Conservation (phyloP, 208 protist species). For the Leishmania gerbilli region DNA sequence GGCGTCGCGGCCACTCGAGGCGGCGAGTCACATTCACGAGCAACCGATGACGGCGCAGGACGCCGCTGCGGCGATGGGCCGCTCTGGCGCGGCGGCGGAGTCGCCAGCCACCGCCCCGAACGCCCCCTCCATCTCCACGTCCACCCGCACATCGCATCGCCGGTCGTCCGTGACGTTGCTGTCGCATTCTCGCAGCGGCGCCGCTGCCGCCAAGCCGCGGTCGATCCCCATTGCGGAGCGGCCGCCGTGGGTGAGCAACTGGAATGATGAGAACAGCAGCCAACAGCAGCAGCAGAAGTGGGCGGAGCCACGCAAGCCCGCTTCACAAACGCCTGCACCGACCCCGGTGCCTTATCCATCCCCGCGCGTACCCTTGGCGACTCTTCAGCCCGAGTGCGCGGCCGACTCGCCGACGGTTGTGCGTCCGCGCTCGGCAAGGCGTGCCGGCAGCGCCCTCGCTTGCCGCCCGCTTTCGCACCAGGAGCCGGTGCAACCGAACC, state of each 20-base stretch:
- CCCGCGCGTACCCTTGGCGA: neutral
- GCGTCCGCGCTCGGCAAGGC: slow-evolving; percentile 6
- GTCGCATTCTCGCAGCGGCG: neutral
- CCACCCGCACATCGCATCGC: slow-evolving; percentile 11
- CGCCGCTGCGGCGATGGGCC: neutral
- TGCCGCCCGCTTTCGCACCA: neutral
- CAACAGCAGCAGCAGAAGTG: neutral
- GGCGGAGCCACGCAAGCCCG: neutral
- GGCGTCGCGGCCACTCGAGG: slow-evolving; percentile 4
- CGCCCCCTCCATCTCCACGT: neutral
- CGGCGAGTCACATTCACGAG: slow-evolving; percentile 6
- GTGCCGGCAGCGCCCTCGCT: neutral
- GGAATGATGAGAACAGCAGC: neutral
- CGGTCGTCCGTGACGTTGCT: slow-evolving; percentile 5
- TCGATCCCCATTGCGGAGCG: slow-evolving; percentile 7
- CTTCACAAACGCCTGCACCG: neutral
- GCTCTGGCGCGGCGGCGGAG: neutral
- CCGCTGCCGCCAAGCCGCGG: neutral
- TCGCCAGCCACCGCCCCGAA: neutral
- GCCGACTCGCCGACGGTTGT: slow-evolving; percentile 15
- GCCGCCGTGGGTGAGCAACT: slow-evolving; percentile 26
- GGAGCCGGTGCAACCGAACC: neutral
- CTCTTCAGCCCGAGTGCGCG: slow-evolving; percentile 8
- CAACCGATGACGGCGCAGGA: neutral
- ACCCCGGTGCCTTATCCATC: neutral